A percentile compares a stretch with the other conserved stretches of the same genome.
Conservation (phyloP, 2,329 filamentous ascomycete species). For the Hypomyces perniciosus region DNA sequence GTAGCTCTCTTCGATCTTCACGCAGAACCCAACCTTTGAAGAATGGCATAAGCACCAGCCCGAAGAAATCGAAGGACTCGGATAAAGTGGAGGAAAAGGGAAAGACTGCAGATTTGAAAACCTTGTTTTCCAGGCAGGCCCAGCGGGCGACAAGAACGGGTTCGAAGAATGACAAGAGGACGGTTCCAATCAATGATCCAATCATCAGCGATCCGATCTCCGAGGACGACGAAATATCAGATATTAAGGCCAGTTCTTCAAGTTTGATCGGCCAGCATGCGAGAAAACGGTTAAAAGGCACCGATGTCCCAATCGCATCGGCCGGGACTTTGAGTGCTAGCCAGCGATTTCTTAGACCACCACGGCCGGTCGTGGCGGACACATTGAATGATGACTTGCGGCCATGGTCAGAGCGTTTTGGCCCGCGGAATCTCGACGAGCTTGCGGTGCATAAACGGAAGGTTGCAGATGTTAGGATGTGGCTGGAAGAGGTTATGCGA, state of each 20-base stretch:
- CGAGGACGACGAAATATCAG: slow-evolving; percentile 52
- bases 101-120: slow-evolving; percentile 50
- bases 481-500: slow-evolving; percentile 69
- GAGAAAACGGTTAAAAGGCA: slow-evolving; percentile 44
- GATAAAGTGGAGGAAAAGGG: slow-evolving; percentile 43
- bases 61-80: slow-evolving; percentile 34
- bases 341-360: slow-evolving; percentile 47
- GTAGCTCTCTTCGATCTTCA: slow-evolving; percentile 19
- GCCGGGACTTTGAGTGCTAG: slow-evolving; percentile 31
- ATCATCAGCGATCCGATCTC: slow-evolving; percentile 50
- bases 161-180: slow-evolving; percentile 23
- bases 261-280: slow-evolving; percentile 53
- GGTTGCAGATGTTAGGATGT: slow-evolving; percentile 74
- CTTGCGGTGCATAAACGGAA: slow-evolving; percentile 94
- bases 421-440: slow-evolving; percentile 69
- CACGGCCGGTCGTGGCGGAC: slow-evolving; percentile 23
- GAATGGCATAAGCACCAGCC: slow-evolving; percentile 27
- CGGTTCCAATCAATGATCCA: slow-evolving; percentile 37
- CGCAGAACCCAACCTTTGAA: slow-evolving; percentile 23
- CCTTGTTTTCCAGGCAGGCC: slow-evolving; percentile 57
- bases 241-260: slow-evolving; percentile 42
- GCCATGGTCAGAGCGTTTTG: slow-evolving; percentile 86
- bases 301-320: slow-evolving; percentile 17
- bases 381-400: slow-evolving; percentile 49
- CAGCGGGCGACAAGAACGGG: slow-evolving; percentile 38